Evolutionary conservation across 2,329 filamentous ascomycete species (phyloP), one percentile per base, ranked within the genome.

Genomic region (Talaromyces sp.): DNA sequence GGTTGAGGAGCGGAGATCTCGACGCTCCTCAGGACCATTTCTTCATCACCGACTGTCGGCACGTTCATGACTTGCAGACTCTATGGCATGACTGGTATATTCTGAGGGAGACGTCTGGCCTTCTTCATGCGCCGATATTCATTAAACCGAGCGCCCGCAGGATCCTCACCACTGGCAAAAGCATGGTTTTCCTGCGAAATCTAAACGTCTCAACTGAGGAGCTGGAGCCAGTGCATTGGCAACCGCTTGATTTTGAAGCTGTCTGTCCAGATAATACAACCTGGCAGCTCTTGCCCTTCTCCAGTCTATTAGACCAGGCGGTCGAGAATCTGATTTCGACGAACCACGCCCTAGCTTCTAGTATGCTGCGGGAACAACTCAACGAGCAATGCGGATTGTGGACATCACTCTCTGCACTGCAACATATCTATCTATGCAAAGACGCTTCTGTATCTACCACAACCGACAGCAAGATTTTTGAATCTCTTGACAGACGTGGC

Each of bases 121-220:
- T 79, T 1, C 76, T 93, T 1, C 87, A 90, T 70, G 88, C 89
- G 0, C 93, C 94, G 0, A 83, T 80, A 2, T 97, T 97, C 69
- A 82, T 97, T 4, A 86, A 88, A 45, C 84, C 89, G 2, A 86
- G 89, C 1, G 87, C 87, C 0, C 79, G 82, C 27, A 90, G 88
- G 68, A 92, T 97, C 43, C 94, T 97, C 71, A 92, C 89, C 1
- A 89, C 92, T 1, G 94, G 94, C 0, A 97, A 97, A 77, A 96
- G 90, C 71, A 89, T 95, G 64, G 87, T 95, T 1, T 90, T 97
- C 53, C 79, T 97, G n/a, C 89, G 89, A 67, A 86, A 89, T 58
- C 81, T 97, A 11, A 88, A 47, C 82, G 84, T 64, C 82, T 63
- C 69, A 15, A 70, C 71, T 5, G 70, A 73, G n/a, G 65, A 61